A percentile compares a stretch with the other conserved stretches of the same genome.
phyloP scores from a whole-genome alignment of 208 protist species.

The Porcisia hertigi region DNA sequence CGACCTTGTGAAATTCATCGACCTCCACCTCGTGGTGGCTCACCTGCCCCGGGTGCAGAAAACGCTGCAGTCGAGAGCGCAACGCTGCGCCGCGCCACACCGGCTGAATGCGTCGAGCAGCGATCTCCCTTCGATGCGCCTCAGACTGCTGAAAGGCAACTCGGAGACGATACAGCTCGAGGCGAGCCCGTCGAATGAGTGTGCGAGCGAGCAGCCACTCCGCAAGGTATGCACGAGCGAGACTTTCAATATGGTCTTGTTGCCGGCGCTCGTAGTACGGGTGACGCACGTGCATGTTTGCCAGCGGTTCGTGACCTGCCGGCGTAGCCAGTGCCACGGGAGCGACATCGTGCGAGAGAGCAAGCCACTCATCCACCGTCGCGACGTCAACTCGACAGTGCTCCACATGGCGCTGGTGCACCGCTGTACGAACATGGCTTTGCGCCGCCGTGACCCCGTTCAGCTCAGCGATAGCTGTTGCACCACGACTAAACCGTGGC shows the following conservation, averaged over 20 bases:
- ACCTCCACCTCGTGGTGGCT: constrained; percentile 39
- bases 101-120: constrained; percentile 76
- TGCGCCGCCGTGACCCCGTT: constrained; percentile 19
- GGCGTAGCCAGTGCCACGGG: neutral
- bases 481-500: neutral
- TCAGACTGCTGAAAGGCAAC: constrained; percentile 15
- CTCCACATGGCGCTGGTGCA: neutral
- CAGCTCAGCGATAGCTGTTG: neutral
- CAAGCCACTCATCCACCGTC: constrained; percentile 4
- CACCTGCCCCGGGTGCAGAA: constrained; percentile 27
- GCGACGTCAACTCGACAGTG: constrained; percentile 13
- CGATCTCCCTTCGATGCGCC: constrained; percentile 42
- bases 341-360: neutral
- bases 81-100: constrained; percentile 82
- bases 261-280: constrained; percentile 6
- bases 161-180: constrained; percentile 1
- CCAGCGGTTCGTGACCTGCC: neutral
- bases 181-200: constrained; percentile 14
- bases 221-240: constrained; percentile 20
- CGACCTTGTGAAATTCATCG: constrained; percentile 49
- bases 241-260: constrained; percentile 5
- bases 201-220: constrained; percentile 26
- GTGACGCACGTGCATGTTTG: constrained; percentile 20
- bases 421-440: constrained; percentile 13
- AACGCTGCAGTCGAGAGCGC: constrained; percentile 64